Base-by-base conservation (phyloP, 345 rosid genomes). In the Eucalyptus coolabah region DNA sequence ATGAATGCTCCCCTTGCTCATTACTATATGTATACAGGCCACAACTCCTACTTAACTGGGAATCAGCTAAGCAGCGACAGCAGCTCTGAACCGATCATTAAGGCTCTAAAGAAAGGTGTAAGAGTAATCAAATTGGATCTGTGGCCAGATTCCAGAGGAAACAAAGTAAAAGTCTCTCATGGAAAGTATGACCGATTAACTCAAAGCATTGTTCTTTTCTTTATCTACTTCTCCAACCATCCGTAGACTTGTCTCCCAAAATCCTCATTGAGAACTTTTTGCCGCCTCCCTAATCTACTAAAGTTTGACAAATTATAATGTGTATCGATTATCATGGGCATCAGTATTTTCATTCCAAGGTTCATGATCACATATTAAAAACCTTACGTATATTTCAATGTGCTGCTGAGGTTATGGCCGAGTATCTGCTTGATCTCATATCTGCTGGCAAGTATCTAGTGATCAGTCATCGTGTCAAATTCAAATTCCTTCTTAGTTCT, bases 31-130 rank as follows among this genome's bases (percentile, higher is more conserved):
- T 96, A 89, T 94, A 95, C 99, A 37, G 98, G 99, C 88, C 98
- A 97, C 90, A 97, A 97, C 93, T 95, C 99, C 44, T 96, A 95
- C 94, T 92, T 96, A 88, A 97, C 98, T 28, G 98, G 99, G 86
- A 96, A 97, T 89, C 96, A 96, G 89, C 54, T 97, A 17, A 93
- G 92, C 89, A 97, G 99, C 42, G 59, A 90, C 26, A 92, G 99
- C 92, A 95, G 97, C 89, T 89, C 50, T 6, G 93, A 91, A 53
- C 98, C 99, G 10, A 97, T 97, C 63, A 92, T 89, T 28, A 90
- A 89, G 53, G 97, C 99, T 91, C 90, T 97, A 34, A 32, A 24
- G 72, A 90, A 32, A 81, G 96, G 98, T 59, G 98, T 97, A 15
- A 93, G 98, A 91, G 97, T 95, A 5, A 96, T 97, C 86, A 96